A percentile compares a stretch with the other conserved stretches of the same genome.
Evolutionary conservation across 2,329 filamentous ascomycete genomes (phyloP).

Genomic region (Fusarium tanahbumbuense): DNA sequence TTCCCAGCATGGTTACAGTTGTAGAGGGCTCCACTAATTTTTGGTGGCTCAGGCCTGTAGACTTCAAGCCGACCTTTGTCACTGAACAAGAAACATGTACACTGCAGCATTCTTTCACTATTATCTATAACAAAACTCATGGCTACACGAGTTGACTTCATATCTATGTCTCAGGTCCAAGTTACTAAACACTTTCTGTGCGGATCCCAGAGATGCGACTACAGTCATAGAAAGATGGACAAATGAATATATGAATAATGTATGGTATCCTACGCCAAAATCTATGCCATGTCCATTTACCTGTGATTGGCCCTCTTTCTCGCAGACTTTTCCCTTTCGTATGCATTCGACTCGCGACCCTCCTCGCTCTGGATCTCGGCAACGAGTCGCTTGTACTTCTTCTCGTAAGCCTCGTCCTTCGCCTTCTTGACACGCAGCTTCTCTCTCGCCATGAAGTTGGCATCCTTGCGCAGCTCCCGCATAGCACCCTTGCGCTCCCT

Average conservation of each 20-base stretch:
- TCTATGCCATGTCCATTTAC: constrained; percentile 40
- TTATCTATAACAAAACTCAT: not conserved
- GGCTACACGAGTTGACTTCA: not conserved
- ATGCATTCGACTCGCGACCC: constrained; percentile 84
- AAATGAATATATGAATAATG: constrained; percentile 28
- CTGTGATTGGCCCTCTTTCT: constrained; percentile 73
- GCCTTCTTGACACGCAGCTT: constrained; percentile 92
- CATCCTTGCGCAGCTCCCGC: constrained; percentile 93
- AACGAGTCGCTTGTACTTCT: constrained; percentile 91
- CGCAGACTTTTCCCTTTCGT: constrained; percentile 85
- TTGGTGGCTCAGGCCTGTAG: not conserved
- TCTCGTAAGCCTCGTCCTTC: constrained; percentile 92
- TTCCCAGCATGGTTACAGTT: not conserved
- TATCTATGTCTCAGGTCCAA: not conserved
- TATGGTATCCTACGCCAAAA: constrained; percentile 38
- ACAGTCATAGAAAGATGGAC: not conserved
- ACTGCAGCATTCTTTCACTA: not conserved
- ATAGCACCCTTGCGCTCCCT: constrained; percentile 94
- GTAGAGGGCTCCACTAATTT: constrained; percentile 24
- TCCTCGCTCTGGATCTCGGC: constrained; percentile 97
- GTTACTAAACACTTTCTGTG: not conserved
- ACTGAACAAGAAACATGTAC: not conserved
- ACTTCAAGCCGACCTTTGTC: not conserved
- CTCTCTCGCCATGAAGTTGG: constrained; percentile 92
- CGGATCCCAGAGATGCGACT: not conserved